Conservation (phyloP, 805 yeast species). For the Blastobotrys chiropterorum region DNA sequence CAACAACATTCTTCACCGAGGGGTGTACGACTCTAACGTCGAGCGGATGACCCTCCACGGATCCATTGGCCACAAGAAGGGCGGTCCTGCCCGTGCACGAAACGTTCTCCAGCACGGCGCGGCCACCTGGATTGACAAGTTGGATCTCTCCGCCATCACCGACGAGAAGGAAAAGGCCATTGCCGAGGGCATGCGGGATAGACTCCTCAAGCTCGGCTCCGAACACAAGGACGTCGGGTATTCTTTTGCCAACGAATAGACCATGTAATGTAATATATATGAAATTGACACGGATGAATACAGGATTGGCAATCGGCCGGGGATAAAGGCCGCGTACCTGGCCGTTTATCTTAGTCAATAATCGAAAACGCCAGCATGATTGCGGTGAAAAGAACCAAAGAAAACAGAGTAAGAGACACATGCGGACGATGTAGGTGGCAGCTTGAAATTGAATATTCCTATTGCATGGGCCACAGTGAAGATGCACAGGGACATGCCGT, state of each 20-base stretch:
- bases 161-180: background rate
- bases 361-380: too few relatives aligned
- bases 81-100: constrained; percentile 37
- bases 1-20: constrained; percentile 47
- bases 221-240: background rate
- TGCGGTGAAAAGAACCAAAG: too few relatives aligned
- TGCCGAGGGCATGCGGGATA: constrained; percentile 4
- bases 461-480: too few relatives aligned
- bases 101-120: constrained; percentile 49
- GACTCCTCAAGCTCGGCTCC: constrained; percentile 3
- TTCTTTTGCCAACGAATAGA: background rate
- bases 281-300: too few relatives aligned
- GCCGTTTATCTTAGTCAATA: too few relatives aligned
- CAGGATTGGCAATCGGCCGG: too few relatives aligned
- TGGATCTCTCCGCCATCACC: background rate
- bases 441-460: too few relatives aligned
- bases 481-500: too few relatives aligned
- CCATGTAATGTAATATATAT: background rate
- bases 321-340: too few relatives aligned
- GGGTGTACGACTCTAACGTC: constrained; percentile 34
- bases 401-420: too few relatives aligned
- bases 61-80: constrained; percentile 42
- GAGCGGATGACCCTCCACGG: constrained; percentile 45
- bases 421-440: too few relatives aligned
- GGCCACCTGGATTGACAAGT: constrained; percentile 34